phyloP scores from a whole-genome alignment of 768 basidiomycete genomes.

The Suillus luteus region DNA sequence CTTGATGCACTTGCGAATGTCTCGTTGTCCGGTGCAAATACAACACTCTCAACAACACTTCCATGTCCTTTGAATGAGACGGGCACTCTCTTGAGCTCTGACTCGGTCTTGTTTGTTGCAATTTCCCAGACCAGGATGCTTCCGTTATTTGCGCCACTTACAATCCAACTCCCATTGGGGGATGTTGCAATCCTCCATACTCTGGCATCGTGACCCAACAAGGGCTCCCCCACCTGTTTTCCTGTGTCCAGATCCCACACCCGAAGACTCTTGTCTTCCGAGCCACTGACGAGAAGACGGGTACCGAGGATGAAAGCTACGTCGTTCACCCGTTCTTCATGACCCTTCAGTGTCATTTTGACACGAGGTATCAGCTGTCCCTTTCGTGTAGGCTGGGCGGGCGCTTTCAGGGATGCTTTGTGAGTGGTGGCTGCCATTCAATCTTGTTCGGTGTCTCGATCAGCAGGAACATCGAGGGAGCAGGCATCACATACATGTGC shows the following conservation, averaged over 20 bases:
- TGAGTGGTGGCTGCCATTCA: not conserved
- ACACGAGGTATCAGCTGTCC: not conserved
- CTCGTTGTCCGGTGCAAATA: not conserved
- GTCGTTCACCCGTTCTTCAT: not conserved
- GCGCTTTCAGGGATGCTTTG: not conserved
- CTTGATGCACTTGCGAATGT: not conserved
- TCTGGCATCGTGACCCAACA: not conserved
- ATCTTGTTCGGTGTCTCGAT: not conserved
- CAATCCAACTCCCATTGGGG: too few relatives aligned
- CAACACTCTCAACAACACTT: not conserved
- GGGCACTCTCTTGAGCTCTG: not conserved
- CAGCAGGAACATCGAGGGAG: not conserved
- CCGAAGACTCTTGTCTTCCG: not conserved
- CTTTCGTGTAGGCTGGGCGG: not conserved
- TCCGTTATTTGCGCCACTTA: too few relatives aligned
- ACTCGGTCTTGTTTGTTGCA: not conserved
- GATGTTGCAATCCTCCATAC: not conserved
- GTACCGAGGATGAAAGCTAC: not conserved
- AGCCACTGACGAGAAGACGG: not conserved
- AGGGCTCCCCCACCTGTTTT: not conserved
- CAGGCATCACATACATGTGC: not conserved
- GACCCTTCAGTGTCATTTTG: not conserved
- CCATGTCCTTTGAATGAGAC: not conserved
- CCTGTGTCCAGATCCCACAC: not conserved
- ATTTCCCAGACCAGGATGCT: slow-evolving; percentile 2